Evolutionary conservation across 768 basidiomycete species (phyloP), one percentile per base, ranked within the genome.

Genomic region (Termitomyces sp.): DNA sequence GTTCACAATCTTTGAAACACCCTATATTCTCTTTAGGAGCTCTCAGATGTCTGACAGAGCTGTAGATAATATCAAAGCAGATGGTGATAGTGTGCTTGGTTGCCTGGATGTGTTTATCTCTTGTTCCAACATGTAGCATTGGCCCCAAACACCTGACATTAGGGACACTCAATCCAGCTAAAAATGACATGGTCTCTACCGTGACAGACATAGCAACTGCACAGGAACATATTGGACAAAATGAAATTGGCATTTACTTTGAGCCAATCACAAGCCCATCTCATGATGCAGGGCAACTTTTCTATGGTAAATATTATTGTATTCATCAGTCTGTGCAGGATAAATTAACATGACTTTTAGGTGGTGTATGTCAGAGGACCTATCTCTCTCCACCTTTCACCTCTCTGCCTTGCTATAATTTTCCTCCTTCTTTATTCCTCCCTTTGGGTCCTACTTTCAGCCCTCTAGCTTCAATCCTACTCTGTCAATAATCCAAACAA

Each of bases 111-210:
- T 3, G 21, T 32, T 51, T 23, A 50, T 43, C 32, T 37, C 41
- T 59, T 2, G 60, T n/a, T 42, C 11, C 11, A 23, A 19, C 16
- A 27, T 31, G 4, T 41, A 88, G 85, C 17, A 78, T 88, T 54
- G 87, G 87, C 32, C 87, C 87, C 21, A 69, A 72, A 10, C 75
- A 69, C 52, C 73, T 88, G 44, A 87, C 86, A 1, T 10, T 69
- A 65, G 75, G 69, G 23, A 75, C 75, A 1, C 64, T 78, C 11
- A 68, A 61, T 3, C 69, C 68, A 25, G 69, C 11, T 1, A 17
- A 60, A 2, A 55, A 60, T 3, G n/a, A n/a, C n/a, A n/a, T n/a
- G n/a, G n/a, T 84, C 55, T 80, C 81, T 14, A 83, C 85, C 5
- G 81, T 88, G 32, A 81, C 79, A 7, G 79, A 82, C 61, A 84